Evolutionary conservation across 192 early-diverging fungal genomes (phyloP).

Genomic region (Pilobolus umbonatus): DNA sequence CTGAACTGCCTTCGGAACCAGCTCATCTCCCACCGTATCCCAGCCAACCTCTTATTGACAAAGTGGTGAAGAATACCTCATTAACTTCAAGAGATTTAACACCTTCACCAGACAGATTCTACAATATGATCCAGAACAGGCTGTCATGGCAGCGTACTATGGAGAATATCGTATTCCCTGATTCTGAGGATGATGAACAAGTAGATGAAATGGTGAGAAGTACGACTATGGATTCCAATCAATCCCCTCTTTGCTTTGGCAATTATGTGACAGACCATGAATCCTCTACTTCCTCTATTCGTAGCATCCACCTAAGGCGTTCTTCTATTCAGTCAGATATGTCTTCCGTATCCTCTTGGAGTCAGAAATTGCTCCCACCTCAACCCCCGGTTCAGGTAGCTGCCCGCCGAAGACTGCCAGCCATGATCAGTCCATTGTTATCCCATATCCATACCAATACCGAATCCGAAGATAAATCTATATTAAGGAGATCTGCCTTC

Average conservation of each 20-base stretch:
- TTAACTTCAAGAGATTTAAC: conserved; percentile 11
- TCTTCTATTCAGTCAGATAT: conserved; percentile 31
- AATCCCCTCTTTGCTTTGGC: conserved; percentile 20
- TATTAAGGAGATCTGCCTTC: background rate
- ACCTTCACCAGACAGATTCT: conserved; percentile 32
- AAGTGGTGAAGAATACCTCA: background rate
- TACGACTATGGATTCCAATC: background rate
- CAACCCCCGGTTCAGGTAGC: background rate
- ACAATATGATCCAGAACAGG: conserved; percentile 29
- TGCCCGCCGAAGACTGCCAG: background rate
- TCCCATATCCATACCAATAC: conserved; percentile 1
- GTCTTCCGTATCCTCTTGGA: conserved; percentile 16
- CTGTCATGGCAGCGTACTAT: conserved; percentile 20
- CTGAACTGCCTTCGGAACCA: no score
- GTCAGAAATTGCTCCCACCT: background rate
- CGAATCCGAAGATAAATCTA: background rate
- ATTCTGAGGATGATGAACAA: conserved; percentile 6
- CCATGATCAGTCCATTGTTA: conserved; percentile 10
- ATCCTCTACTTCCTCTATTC: conserved; percentile 34
- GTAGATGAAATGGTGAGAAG: background rate
- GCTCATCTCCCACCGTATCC: no score
- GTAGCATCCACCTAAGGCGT: conserved; percentile 28
- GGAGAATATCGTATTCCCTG: conserved; percentile 6
- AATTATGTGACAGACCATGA: conserved; percentile 28
- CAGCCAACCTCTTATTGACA: no score